Conservation (phyloP, 176 grass and related monocot species). For the Pharus latifolius region DNA sequence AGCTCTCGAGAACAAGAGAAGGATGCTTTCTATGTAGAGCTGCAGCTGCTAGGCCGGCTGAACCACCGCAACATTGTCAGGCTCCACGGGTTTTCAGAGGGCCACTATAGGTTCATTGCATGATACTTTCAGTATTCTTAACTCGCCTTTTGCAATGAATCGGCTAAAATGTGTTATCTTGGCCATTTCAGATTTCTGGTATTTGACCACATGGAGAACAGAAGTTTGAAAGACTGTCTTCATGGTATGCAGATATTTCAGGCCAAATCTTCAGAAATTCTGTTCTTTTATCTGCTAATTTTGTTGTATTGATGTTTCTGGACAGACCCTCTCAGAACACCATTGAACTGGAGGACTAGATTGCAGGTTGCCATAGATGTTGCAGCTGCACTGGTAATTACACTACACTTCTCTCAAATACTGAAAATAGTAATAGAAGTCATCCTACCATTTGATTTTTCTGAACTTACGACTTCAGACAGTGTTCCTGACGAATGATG, state of each 20-base stretch:
- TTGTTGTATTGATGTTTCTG: neutral
- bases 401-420: neutral
- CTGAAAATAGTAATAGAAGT: neutral
- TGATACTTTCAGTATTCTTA: neutral
- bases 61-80: conserved; percentile 85
- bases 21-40: conserved; percentile 45
- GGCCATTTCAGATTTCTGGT: conserved; percentile 59
- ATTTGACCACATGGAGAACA: conserved; percentile 86
- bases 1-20: conserved; percentile 6
- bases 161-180: neutral
- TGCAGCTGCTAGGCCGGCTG: conserved; percentile 64
- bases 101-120: conserved; percentile 32
- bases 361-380: conserved; percentile 83
- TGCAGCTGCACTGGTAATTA: conserved; percentile 80
- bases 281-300: neutral
- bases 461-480: neutral
- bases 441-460: neutral
- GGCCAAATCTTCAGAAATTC: neutral
- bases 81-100: conserved; percentile 65
- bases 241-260: conserved; percentile 41
- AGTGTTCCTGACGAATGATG: conserved; percentile 2
- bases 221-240: conserved; percentile 70
- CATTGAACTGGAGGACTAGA: conserved; percentile 76
- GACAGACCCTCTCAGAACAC: conserved; percentile 83
- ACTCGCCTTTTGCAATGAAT: neutral